Evolutionary conservation across 805 yeast species (phyloP).

Genomic region (Wickerhamomyces rabaulensis): DNA sequence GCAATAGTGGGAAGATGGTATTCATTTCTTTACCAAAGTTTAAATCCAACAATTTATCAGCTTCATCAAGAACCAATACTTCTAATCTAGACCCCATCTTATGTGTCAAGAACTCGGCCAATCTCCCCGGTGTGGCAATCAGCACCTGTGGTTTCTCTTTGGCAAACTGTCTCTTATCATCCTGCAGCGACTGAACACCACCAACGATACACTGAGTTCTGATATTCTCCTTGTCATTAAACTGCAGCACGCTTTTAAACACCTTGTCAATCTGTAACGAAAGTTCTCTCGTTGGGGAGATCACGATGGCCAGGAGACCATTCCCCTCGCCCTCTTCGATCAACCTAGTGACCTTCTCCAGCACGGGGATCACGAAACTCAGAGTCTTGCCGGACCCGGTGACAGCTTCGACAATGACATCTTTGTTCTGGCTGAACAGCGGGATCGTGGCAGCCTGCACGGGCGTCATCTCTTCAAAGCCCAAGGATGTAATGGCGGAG

Average conservation of each 20-base stretch:
- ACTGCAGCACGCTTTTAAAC: slow-evolving; percentile 51
- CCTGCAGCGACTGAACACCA: slow-evolving; percentile 55
- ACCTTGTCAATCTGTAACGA: slow-evolving; percentile 72
- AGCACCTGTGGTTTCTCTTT: slow-evolving; percentile 62
- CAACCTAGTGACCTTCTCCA: slow-evolving; percentile 52
- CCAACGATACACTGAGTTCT: slow-evolving; percentile 62
- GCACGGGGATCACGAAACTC: slow-evolving; percentile 79
- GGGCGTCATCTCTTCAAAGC: slow-evolving; percentile 84
- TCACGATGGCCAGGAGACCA: slow-evolving; percentile 42
- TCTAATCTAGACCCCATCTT: slow-evolving; percentile 60
- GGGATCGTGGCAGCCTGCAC: slow-evolving; percentile 97
- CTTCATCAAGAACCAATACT: slow-evolving; percentile 82
- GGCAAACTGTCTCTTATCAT: slow-evolving; percentile 60
- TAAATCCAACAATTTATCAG: slow-evolving; percentile 79
- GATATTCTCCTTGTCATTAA: slow-evolving; percentile 48
- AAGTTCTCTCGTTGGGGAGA: slow-evolving; percentile 64
- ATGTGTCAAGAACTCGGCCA: slow-evolving; percentile 60
- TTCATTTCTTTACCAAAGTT: slow-evolving; percentile 69
- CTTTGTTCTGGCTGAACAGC: slow-evolving; percentile 74
- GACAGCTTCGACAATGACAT: slow-evolving; percentile 94
- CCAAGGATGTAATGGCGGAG: slow-evolving; percentile 66
- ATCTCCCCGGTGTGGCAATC: slow-evolving; percentile 90
- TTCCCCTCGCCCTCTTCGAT: slow-evolving; percentile 25
- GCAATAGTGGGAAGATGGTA: slow-evolving; percentile 61
- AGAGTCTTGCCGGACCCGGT: slow-evolving; percentile 98